These are phyloP conservation scores for Pyrenophora teres DNA, from an alignment of 2,329 filamentous ascomycete genomes.

Conservation along the genomic window DNA sequence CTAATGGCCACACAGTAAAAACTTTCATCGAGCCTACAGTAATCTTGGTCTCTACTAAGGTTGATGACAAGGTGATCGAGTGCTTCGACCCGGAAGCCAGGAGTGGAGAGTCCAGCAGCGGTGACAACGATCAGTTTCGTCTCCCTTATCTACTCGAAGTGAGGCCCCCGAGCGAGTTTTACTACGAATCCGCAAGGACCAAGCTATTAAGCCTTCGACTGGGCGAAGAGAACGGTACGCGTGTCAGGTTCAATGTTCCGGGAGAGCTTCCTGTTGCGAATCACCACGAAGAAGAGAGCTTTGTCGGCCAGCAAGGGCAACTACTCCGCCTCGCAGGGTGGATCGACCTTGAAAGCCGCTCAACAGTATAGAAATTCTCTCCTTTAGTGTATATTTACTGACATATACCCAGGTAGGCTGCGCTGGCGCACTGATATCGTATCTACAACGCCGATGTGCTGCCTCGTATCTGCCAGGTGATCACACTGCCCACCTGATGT, in stretches of 20 bases:
- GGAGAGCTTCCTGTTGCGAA: slow-evolving; percentile 54
- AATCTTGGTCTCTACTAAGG: slow-evolving; percentile 61
- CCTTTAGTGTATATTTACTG: background rate
- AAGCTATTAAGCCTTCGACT: slow-evolving; percentile 67
- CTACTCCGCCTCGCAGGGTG: slow-evolving; percentile 70
- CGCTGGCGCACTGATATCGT: slow-evolving; percentile 81
- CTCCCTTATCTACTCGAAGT: slow-evolving; percentile 68
- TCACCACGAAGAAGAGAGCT: slow-evolving; percentile 51
- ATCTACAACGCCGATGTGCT: slow-evolving; percentile 71
- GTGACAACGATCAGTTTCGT: slow-evolving; percentile 53
- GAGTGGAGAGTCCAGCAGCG: slow-evolving; percentile 36
- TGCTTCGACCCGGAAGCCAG: slow-evolving; percentile 52
- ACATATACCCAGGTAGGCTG: slow-evolving; percentile 69
- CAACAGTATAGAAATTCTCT: slow-evolving; percentile 59
- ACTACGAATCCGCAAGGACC: slow-evolving; percentile 66
- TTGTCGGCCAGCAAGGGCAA: slow-evolving; percentile 64
- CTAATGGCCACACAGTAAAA: slow-evolving; percentile 55
- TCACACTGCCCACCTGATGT: slow-evolving; percentile 57
- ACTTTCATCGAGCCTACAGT: slow-evolving; percentile 66
- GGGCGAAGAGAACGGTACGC: slow-evolving; percentile 53
- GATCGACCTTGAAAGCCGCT: slow-evolving; percentile 73
- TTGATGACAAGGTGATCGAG: slow-evolving; percentile 56
- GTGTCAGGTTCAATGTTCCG: slow-evolving; percentile 65
- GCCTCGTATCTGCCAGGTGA: slow-evolving; percentile 67
- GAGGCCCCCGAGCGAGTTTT: slow-evolving; percentile 74